Percentiles rank a stretch among this genome's conserved stretches.
These are phyloP conservation scores for Vitis rupestris DNA, from an alignment of 164 flowering plant genomes.

Conservation along the genomic window DNA sequence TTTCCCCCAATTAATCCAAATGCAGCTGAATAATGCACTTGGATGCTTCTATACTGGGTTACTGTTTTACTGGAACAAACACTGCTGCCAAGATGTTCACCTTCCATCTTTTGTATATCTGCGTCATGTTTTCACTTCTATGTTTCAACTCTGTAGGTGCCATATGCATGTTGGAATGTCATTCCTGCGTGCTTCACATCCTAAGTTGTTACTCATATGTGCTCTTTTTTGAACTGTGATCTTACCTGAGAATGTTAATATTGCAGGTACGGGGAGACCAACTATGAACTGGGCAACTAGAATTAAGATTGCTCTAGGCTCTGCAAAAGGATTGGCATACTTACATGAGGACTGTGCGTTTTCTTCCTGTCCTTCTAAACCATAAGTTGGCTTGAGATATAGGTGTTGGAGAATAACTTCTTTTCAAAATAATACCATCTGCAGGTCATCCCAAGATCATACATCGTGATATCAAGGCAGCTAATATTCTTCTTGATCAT, in stretches of 20 bases:
- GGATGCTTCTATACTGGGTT: too few species aligned
- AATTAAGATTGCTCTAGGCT: slow-evolving; percentile 50
- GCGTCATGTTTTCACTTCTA: not conserved
- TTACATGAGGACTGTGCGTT: slow-evolving; percentile 59
- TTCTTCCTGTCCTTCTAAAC: slow-evolving; percentile 2
- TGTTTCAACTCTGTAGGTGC: not conserved
- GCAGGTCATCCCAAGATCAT: slow-evolving; percentile 55
- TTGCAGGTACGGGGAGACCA: slow-evolving; percentile 38
- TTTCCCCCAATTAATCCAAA: too few species aligned
- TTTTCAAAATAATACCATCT: not conserved
- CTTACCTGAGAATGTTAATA: not conserved
- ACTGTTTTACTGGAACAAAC: too few species aligned
- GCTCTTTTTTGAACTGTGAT: not conserved
- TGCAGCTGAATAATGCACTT: too few species aligned
- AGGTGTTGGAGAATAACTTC: slow-evolving; percentile 1
- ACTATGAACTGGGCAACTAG: slow-evolving; percentile 47
- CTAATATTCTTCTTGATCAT: slow-evolving; percentile 45
- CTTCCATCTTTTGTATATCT: too few species aligned
- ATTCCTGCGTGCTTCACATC: not conserved
- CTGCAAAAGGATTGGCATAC: slow-evolving; percentile 59
- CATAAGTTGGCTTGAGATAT: not conserved
- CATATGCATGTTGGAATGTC: slow-evolving; percentile 2
- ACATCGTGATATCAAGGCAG: slow-evolving; percentile 54
- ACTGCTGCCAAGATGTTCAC: too few species aligned
- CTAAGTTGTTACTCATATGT: not conserved